phyloP scores from a whole-genome alignment of 805 yeast species.

The Clavispora fructus region DNA sequence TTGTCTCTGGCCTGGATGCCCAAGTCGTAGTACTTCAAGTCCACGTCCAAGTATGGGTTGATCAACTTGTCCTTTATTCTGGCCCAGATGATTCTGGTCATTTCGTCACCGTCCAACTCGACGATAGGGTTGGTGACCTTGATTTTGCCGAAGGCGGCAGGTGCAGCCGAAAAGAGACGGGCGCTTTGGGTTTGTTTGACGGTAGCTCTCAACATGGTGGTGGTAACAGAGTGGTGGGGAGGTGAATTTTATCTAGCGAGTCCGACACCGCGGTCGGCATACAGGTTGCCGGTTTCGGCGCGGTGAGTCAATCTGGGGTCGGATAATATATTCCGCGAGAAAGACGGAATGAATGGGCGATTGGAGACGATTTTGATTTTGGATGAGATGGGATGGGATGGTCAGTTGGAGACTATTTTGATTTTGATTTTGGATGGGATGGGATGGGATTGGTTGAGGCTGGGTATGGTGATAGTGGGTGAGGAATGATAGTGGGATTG shows the following conservation, averaged over 20 bases:
- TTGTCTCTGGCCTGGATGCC: slow-evolving; percentile 82
- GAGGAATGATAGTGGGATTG: too few species aligned
- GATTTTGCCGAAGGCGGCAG: slow-evolving; percentile 43
- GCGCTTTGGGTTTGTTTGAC: slow-evolving; percentile 1
- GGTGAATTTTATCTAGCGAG: background rate
- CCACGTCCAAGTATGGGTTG: slow-evolving; percentile 78
- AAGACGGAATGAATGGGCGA: too few species aligned
- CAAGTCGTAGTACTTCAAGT: slow-evolving; percentile 86
- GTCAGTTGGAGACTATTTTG: too few species aligned
- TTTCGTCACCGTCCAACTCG: slow-evolving; percentile 97
- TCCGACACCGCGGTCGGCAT: background rate
- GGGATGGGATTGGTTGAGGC: too few species aligned
- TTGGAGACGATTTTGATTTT: too few species aligned
- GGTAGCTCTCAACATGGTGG: slow-evolving; percentile 8
- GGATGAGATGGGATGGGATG: too few species aligned
- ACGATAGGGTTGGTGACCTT: slow-evolving; percentile 84
- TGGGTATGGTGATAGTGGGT: too few species aligned
- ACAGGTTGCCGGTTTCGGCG: slow-evolving; percentile 1
- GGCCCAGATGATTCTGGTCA: slow-evolving; percentile 95
- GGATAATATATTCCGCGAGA: background rate
- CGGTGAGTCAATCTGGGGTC: slow-evolving; percentile 1
- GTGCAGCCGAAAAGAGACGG: slow-evolving; percentile 9
- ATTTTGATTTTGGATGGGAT: too few species aligned
- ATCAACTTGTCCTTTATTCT: slow-evolving; percentile 81
- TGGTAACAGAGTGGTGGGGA: background rate